These are phyloP conservation scores for Thielaviopsis euricoi DNA, from an alignment of 2,329 filamentous ascomycete species.

Conservation along the genomic window DNA sequence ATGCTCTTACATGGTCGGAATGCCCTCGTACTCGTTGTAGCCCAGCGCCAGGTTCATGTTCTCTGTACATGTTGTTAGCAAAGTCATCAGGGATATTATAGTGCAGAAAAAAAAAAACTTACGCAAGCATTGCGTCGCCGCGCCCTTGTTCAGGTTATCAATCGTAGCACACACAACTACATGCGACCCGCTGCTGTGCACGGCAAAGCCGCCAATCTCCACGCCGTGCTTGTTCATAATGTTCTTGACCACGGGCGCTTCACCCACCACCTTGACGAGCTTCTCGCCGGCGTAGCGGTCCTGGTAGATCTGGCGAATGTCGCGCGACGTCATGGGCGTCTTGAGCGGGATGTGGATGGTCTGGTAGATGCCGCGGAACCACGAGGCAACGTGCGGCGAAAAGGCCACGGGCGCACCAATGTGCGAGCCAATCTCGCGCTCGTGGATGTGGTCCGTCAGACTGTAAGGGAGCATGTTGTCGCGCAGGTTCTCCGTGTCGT, in stretches of 20 bases:
- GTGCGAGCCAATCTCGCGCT: constrained; percentile 72
- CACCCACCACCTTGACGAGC: constrained; percentile 80
- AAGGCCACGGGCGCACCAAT: constrained; percentile 64
- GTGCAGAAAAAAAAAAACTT: constrained; percentile 25
- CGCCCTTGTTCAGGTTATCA: constrained; percentile 86
- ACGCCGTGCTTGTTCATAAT: constrained; percentile 77
- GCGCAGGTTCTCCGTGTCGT: constrained; percentile 66
- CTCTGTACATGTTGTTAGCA: constrained; percentile 31
- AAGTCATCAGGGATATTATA: constrained; percentile 5
- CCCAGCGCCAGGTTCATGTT: constrained; percentile 91
- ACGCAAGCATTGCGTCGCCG: constrained; percentile 83
- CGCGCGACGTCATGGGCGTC: constrained; percentile 72
- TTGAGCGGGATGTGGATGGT: constrained; percentile 81
- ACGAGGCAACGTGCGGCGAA: constrained; percentile 84
- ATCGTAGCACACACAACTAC: constrained; percentile 91
- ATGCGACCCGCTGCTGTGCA: constrained; percentile 73
- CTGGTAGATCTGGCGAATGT: constrained; percentile 89
- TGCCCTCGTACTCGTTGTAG: constrained; percentile 77
- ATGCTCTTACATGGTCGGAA: constrained; percentile 36
- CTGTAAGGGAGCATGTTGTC: constrained; percentile 87
- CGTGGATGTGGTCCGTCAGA: constrained; percentile 86
- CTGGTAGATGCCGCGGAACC: constrained; percentile 92
- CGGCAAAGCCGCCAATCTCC: constrained; percentile 91
- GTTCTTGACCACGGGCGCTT: constrained; percentile 69
- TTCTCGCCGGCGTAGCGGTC: constrained; percentile 92